phyloP scores from a whole-genome alignment of 371 early-diverging fungal species.

The Sporodiniella umbellata region DNA sequence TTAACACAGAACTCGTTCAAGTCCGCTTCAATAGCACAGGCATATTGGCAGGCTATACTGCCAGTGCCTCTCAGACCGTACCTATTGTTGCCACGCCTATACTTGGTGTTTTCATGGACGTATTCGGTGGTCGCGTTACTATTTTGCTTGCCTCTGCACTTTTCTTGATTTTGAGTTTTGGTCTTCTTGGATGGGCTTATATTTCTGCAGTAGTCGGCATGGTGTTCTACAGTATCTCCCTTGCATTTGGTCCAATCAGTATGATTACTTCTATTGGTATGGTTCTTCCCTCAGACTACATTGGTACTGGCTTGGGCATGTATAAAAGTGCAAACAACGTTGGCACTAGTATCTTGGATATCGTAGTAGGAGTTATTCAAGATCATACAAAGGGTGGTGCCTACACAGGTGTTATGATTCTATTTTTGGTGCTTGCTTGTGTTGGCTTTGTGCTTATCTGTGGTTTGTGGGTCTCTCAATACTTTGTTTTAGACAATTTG shows the following conservation, averaged over 20 bases:
- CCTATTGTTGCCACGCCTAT: constrained; percentile 67
- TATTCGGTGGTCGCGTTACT: constrained; percentile 34
- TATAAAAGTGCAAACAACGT: constrained; percentile 64
- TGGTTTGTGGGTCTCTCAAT: constrained; percentile 16
- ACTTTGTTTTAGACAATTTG: constrained; percentile 15
- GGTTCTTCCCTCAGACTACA: constrained; percentile 48
- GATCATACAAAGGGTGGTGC: constrained; percentile 37
- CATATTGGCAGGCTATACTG: constrained; percentile 43
- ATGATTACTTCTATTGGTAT: constrained; percentile 65
- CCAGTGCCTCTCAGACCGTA: constrained; percentile 58
- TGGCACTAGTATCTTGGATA: constrained; percentile 62
- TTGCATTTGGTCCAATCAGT: constrained; percentile 65
- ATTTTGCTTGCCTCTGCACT: constrained; percentile 23
- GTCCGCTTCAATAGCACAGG: constrained; percentile 29
- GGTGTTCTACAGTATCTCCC: constrained; percentile 57
- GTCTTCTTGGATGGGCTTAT: constrained; percentile 29
- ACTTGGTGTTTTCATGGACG: constrained; percentile 58
- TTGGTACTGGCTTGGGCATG: constrained; percentile 68
- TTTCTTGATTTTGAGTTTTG: constrained; percentile 22
- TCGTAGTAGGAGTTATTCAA: constrained; percentile 60
- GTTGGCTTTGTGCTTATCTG: constrained; percentile 26
- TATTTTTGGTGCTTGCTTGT: constrained; percentile 36
- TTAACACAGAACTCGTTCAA: constrained; percentile 36
- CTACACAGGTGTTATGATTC: constrained; percentile 51
- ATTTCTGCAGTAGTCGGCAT: constrained; percentile 56